These are phyloP conservation scores for Ogataea paradorogensis DNA, from an alignment of 805 yeast genomes.

Conservation along the genomic window DNA sequence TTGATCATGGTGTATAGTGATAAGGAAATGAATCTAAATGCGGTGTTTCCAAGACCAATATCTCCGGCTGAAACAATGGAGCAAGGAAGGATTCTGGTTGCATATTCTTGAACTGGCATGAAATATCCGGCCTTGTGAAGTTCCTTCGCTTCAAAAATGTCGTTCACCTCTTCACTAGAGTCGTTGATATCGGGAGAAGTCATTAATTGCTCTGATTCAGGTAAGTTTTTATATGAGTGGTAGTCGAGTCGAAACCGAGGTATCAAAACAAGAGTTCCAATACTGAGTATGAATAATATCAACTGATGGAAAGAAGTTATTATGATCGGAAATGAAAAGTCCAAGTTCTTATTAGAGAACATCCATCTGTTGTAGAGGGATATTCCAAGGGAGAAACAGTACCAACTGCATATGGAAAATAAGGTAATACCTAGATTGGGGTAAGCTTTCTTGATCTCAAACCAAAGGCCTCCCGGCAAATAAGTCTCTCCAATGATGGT, in stretches of 20 bases:
- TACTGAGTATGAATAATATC: conserved; percentile 56
- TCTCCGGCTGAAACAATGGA: conserved; percentile 88
- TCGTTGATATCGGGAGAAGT: not conserved
- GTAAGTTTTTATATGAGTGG: conserved; percentile 9
- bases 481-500: not conserved
- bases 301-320: conserved; percentile 85
- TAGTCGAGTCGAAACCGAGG: conserved; percentile 48
- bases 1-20: conserved; percentile 91
- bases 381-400: conserved; percentile 61
- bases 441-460: conserved; percentile 18
- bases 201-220: conserved; percentile 2
- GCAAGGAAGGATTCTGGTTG: conserved; percentile 70
- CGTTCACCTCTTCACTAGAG: conserved; percentile 11
- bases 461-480: conserved; percentile 1
- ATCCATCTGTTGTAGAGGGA: conserved; percentile 94
- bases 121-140: conserved; percentile 16
- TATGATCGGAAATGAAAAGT: conserved; percentile 79
- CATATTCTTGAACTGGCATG: conserved; percentile 39
- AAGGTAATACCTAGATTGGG: conserved; percentile 30
- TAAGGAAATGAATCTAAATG: conserved; percentile 74
- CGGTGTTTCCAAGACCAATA: conserved; percentile 86
- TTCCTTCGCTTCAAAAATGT: conserved; percentile 8
- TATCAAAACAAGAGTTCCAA: conserved; percentile 39
- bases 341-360: conserved; percentile 74
- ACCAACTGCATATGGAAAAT: conserved; percentile 49